Conservation (phyloP, 2,329 filamentous ascomycete genomes). For the Phialophora macrospora region DNA sequence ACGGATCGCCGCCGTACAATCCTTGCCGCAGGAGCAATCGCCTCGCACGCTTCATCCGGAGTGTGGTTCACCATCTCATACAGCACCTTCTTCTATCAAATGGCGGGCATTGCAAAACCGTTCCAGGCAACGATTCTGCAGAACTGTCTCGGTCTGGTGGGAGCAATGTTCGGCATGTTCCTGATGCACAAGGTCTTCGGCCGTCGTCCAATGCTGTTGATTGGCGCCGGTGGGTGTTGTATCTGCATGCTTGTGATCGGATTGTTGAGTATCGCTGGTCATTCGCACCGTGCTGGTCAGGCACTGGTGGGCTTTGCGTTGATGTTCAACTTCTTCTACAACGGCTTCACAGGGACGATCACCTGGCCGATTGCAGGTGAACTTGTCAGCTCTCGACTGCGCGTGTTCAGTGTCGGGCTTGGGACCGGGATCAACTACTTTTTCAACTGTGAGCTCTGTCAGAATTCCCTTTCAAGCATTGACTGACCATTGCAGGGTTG, state of each 20-base stretch:
- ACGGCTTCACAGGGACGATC: slow-evolving; percentile 46
- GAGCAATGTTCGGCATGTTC: slow-evolving; percentile 45
- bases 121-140: slow-evolving; percentile 44
- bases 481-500: slow-evolving; percentile 39
- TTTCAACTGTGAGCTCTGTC: slow-evolving; percentile 40
- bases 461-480: background rate
- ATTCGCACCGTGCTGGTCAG: slow-evolving; percentile 46
- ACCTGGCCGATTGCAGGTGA: slow-evolving; percentile 49
- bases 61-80: slow-evolving; percentile 30
- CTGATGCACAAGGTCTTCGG: slow-evolving; percentile 47
- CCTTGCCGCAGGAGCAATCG: slow-evolving; percentile 64
- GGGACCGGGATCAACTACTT: slow-evolving; percentile 51
- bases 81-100: slow-evolving; percentile 61
- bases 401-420: slow-evolving; percentile 47
- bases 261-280: slow-evolving; percentile 46
- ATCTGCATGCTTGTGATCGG: slow-evolving; percentile 47
- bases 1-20: slow-evolving; percentile 42
- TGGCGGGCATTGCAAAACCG: slow-evolving; percentile 37
- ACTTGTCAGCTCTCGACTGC: slow-evolving; percentile 47
- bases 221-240: slow-evolving; percentile 45
- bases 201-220: slow-evolving; percentile 34
- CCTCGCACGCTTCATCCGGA: slow-evolving; percentile 23
- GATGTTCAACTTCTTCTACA: slow-evolving; percentile 46
- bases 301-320: slow-evolving; percentile 48
- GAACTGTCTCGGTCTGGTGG: slow-evolving; percentile 45